Evolutionary conservation across 768 basidiomycete genomes (phyloP).

Genomic region (Tricholoma terreum): DNA sequence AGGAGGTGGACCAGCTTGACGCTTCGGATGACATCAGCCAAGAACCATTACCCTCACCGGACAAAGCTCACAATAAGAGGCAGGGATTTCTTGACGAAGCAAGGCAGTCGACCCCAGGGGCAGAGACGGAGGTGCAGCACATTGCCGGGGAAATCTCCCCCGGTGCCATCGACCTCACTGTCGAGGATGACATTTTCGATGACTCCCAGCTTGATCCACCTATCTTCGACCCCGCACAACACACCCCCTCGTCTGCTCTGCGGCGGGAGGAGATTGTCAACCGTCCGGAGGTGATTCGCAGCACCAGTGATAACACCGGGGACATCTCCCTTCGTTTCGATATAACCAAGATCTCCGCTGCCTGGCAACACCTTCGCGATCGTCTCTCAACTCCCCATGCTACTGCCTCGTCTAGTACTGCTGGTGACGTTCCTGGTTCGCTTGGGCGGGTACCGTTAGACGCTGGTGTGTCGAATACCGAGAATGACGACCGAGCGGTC

Average conservation of each 20-base stretch:
- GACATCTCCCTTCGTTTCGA: conserved; percentile 34
- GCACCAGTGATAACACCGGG: conserved; percentile 12
- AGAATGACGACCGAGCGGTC: conserved; percentile 52
- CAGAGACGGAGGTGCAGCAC: conserved; percentile 14
- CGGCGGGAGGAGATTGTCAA: conserved; percentile 18
- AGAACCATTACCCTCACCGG: background rate
- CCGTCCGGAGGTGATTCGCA: conserved; percentile 42
- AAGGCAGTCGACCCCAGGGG: background rate
- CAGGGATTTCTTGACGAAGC: too few relatives aligned
- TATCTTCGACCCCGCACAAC: conserved; percentile 11
- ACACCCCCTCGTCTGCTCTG: conserved; percentile 11
- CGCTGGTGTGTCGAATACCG: conserved; percentile 39
- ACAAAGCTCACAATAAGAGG: background rate
- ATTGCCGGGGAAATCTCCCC: conserved; percentile 1
- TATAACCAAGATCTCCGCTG: conserved; percentile 24
- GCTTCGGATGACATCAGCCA: background rate
- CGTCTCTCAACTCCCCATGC: background rate
- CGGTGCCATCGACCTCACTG: conserved; percentile 17
- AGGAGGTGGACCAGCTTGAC: background rate
- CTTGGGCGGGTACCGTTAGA: conserved; percentile 25
- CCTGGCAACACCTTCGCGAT: conserved; percentile 17
- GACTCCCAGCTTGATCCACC: conserved; percentile 14
- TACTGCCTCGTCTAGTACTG: background rate
- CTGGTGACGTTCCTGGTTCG: background rate
- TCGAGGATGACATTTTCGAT: conserved; percentile 19